Evolutionary conservation across 192 early-diverging fungal genomes (phyloP).

Genomic region (Phlyctochytrium arcticum): DNA sequence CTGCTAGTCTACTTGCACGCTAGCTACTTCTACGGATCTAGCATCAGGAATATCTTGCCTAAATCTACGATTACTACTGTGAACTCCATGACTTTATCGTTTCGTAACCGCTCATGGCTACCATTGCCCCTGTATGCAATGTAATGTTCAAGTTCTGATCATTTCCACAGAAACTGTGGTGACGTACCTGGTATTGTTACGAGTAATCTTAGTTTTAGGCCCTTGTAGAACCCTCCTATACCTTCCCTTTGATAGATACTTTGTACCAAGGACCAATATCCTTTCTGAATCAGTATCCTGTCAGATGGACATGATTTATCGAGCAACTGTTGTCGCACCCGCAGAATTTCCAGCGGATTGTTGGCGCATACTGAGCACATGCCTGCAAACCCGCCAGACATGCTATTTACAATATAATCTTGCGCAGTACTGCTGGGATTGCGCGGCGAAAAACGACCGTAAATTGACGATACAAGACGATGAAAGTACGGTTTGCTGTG

Average conservation of each 20-base stretch:
- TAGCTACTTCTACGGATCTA: no score
- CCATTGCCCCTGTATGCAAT: slow-evolving; percentile 27
- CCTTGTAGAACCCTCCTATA: slow-evolving; percentile 33
- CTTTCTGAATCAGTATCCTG: slow-evolving; percentile 27
- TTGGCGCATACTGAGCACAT: slow-evolving; percentile 36
- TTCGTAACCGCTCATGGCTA: slow-evolving; percentile 46
- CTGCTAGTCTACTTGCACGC: no score
- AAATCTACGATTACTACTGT: no score
- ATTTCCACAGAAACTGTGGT: not conserved
- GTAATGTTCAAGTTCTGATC: not conserved
- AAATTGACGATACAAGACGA: not conserved
- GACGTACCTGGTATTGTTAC: slow-evolving; percentile 32
- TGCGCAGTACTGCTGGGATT: not conserved
- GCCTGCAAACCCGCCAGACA: slow-evolving; percentile 35
- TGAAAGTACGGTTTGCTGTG: slow-evolving; percentile 28
- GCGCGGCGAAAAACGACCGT: not conserved
- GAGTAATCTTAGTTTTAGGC: slow-evolving; percentile 29
- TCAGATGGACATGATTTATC: slow-evolving; percentile 30
- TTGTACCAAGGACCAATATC: slow-evolving; percentile 31
- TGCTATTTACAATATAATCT: slow-evolving; percentile 18
- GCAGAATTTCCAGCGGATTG: slow-evolving; percentile 44
- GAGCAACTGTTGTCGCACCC: slow-evolving; percentile 39
- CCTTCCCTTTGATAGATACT: slow-evolving; percentile 34
- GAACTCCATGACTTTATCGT: slow-evolving; percentile 31
- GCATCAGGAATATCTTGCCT: no score